Evolutionary conservation across 495 filamentous ascomycete species (phyloP).

Genomic region (Penicilliopsis zonata): DNA sequence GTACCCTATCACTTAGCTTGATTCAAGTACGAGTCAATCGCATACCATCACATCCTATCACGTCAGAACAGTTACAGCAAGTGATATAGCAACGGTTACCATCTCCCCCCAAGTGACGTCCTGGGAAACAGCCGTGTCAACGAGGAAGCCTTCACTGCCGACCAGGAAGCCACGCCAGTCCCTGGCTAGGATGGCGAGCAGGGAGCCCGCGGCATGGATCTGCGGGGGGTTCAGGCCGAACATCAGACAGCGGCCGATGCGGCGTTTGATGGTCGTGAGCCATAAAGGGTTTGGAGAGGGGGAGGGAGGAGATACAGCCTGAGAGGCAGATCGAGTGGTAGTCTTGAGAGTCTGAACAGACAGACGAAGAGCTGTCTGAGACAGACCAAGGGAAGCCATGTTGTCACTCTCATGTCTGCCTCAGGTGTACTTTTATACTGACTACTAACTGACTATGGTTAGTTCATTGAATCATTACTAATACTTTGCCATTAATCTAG

Average conservation of each 20-base stretch:
- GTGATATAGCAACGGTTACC: no score
- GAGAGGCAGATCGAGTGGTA: no score
- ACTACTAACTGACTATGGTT: no score
- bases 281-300: no score
- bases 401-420: no score
- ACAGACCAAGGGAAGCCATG: no score
- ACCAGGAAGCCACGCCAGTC: slow-evolving; percentile 74
- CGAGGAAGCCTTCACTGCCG: slow-evolving; percentile 73
- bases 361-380: no score
- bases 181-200: slow-evolving; percentile 48
- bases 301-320: no score
- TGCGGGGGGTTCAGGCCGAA: slow-evolving; percentile 61
- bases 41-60: slow-evolving; percentile 51
- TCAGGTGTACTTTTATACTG: no score
- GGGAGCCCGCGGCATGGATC: slow-evolving; percentile 42
- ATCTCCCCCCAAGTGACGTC: slow-evolving; percentile 85
- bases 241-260: slow-evolving; percentile 73
- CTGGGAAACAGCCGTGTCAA: slow-evolving; percentile 50
- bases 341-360: background rate
- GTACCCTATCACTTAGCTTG: background rate
- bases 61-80: no score
- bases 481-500: no score
- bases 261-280: slow-evolving; percentile 60
- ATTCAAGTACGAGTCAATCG: background rate
- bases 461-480: no score